Percentiles rank a stretch among this genome's conserved stretches.
Evolutionary conservation across 2,329 filamentous ascomycete genomes (phyloP).

Genomic region (Aureobasidium sp.): DNA sequence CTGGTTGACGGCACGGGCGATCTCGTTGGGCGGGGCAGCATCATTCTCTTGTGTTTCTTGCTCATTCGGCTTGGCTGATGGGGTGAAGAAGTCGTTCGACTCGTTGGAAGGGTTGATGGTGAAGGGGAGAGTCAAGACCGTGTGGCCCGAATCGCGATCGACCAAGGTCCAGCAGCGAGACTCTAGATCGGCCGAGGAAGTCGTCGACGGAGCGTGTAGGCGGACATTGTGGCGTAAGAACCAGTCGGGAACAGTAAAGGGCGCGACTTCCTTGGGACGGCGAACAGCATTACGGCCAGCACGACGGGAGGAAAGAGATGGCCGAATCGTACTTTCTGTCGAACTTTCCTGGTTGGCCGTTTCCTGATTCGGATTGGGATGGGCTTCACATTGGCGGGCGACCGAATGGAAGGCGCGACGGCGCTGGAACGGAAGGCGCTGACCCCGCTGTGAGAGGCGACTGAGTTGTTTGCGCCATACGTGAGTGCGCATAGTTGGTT

Average conservation of each 20-base stretch:
- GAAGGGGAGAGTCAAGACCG: conserved; percentile 10
- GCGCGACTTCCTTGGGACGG: conserved; percentile 11
- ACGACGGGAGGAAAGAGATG: background rate
- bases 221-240: conserved; percentile 33
- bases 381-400: conserved; percentile 15
- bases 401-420: conserved; percentile 22
- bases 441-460: conserved; percentile 17
- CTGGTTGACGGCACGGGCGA: background rate
- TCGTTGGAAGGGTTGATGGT: background rate
- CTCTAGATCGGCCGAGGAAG: background rate
- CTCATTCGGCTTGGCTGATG: background rate
- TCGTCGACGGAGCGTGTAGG: conserved; percentile 17
- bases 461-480: conserved; percentile 19
- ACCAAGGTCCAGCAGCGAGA: conserved; percentile 10
- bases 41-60: background rate
- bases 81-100: background rate
- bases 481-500: conserved; percentile 18
- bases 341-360: background rate
- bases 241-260: conserved; percentile 30
- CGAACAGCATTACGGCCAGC: background rate
- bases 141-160: conserved; percentile 11
- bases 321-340: background rate
- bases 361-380: background rate
- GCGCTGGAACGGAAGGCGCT: conserved; percentile 16
- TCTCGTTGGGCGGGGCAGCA: background rate